Percentiles rank a stretch among this genome's conserved stretches.
These are phyloP conservation scores for Kalanchoe fedtschenkoi DNA, from an alignment of 164 flowering plant species.

Conservation along the genomic window DNA sequence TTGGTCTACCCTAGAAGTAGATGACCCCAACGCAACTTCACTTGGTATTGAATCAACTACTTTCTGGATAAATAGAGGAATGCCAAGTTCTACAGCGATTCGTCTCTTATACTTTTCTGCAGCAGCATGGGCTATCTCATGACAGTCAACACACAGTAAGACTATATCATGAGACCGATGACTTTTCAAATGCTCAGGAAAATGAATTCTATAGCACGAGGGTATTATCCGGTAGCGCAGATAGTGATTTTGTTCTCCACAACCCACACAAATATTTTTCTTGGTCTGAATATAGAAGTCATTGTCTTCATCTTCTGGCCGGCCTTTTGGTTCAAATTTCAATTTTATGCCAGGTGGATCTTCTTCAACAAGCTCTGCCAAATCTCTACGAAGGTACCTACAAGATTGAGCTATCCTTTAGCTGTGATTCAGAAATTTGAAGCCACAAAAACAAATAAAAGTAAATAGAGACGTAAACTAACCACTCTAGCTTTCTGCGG, in stretches of 20 bases:
- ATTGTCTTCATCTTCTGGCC: conserved; percentile 97
- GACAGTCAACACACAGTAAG: conserved; percentile 93
- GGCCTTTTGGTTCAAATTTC: conserved; percentile 97
- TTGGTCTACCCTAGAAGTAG: conserved; percentile 21
- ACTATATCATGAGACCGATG: conserved; percentile 99
- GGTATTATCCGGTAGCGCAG: conserved; percentile 89
- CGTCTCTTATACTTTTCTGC: conserved; percentile 81
- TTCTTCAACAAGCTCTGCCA: conserved; percentile 80
- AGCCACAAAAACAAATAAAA: background rate
- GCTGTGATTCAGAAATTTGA: background rate
- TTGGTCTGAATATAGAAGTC: conserved; percentile 90
- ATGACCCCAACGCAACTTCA: conserved; percentile 13
- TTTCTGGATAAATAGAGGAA: conserved; percentile 70
- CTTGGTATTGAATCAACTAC: conserved; percentile 42
- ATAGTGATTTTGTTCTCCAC: conserved; percentile 90
- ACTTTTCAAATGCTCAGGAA: conserved; percentile 96
- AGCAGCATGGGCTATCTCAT: conserved; percentile 93
- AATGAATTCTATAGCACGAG: conserved; percentile 96
- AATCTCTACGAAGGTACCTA: conserved; percentile 73
- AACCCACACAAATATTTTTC: conserved; percentile 93
- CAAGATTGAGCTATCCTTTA: background rate
- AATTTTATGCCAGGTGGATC: conserved; percentile 89
- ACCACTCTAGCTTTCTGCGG: conserved; percentile 93
- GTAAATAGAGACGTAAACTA: conserved; percentile 13
- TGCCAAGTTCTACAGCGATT: conserved; percentile 66